These are phyloP conservation scores for Eucalyptus decipiens DNA, from an alignment of 345 rosid genomes.

Conservation along the genomic window DNA sequence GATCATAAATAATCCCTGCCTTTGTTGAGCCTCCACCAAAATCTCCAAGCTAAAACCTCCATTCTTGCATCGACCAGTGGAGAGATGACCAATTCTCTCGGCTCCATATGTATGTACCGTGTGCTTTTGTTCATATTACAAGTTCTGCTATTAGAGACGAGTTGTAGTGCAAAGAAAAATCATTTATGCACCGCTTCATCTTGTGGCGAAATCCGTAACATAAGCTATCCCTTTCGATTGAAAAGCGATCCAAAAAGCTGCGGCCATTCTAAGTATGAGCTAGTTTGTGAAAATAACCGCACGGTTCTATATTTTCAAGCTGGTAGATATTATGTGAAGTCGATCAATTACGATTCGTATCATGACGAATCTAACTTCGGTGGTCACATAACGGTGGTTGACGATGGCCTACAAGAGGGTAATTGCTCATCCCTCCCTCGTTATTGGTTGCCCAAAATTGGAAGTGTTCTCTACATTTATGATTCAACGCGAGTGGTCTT, in stretches of 20 bases:
- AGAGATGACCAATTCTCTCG: background rate
- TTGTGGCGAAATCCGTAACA: background rate
- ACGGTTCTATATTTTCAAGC: rapidly evolving
- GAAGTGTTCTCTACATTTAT: too few relatives aligned
- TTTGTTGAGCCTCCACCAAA: background rate
- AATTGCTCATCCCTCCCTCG: background rate
- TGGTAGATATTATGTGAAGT: background rate
- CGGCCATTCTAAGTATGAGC: rapidly evolving
- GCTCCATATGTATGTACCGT: background rate
- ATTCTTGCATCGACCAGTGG: background rate
- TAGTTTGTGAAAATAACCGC: background rate
- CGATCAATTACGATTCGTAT: rapidly evolving
- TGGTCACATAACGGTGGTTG: rapidly evolving
- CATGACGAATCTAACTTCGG: rapidly evolving
- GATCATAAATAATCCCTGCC: background rate
- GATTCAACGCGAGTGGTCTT: background rate
- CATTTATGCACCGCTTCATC: background rate
- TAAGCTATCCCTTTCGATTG: background rate
- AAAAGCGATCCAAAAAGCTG: rapidly evolving
- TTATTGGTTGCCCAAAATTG: too few relatives aligned
- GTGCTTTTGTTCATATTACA: background rate
- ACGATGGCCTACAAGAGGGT: background rate
- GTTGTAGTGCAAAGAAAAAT: rapidly evolving
- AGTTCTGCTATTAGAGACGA: background rate
- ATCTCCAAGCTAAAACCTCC: background rate